Evolutionary conservation across 257 asterid species (phyloP), one percentile per base, ranked within the genome.

Genomic region (Thymus mandschuricus): DNA sequence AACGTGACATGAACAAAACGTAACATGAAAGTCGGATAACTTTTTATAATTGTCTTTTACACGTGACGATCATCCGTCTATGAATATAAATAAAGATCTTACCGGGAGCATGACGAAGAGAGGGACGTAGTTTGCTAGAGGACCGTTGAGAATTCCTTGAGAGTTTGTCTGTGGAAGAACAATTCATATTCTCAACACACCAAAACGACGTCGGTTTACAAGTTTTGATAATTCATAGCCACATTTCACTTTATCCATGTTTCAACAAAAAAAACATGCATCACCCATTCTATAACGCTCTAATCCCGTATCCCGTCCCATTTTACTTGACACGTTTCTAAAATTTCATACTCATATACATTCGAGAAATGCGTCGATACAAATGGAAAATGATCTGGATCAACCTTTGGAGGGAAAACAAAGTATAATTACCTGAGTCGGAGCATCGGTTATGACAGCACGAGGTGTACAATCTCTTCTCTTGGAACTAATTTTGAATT

Each of bases 31-130:
- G 34, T 7, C 9, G 21, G 21, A 21, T 21, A 21, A 21, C 21
- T 21, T 21, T 21, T 21, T 21, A 21, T 21, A 21, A 21, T 21
- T 21, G 21, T 21, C 4, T 34, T 34, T 34, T 34, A 34, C 38
- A 34, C 38, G 4, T 34, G 38, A 1, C 38, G 38, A 34, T 34
- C 38, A 34, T 34, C 38, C 38, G 38, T 34, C 21, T 21, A 41
- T 41, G 6, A 5, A 41, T 41, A 41, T 41, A 41, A 41, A 41
- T 41, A 8, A 8, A 41, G 41, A 38, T 38, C 41, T 72, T 76
- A 90, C 90, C 58, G 70, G 96, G 71, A 87, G 95, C 97, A 91
- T 91, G 48, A 91, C 90, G 70, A 76, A 91, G 15, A 89, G 76
- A 5, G 95, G 96, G 41, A 86, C 91, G 58, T 89, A 91, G 78